phyloP scores from a whole-genome alignment of 331 rosid genomes.

The Phaseolus coccineus region DNA sequence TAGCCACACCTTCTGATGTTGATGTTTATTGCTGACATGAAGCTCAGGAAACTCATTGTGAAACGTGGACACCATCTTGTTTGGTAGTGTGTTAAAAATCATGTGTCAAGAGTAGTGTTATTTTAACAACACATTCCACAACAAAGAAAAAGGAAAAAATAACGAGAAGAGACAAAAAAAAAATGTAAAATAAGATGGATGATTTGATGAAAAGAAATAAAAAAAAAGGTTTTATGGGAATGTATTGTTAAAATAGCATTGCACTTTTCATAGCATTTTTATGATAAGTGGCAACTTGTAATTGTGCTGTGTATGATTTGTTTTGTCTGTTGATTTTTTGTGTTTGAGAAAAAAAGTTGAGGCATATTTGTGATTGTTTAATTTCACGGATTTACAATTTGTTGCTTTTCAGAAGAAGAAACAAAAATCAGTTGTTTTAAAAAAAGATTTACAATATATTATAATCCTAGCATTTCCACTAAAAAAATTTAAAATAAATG shows the following conservation, averaged over 20 bases:
- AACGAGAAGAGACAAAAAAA: neutral
- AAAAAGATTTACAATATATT: too few species aligned
- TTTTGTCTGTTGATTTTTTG: neutral
- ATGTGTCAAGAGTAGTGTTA: neutral
- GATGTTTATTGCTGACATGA: conserved; percentile 23
- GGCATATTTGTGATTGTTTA: too few species aligned
- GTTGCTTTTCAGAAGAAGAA: too few species aligned
- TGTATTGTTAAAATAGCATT: neutral
- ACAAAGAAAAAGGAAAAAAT: neutral
- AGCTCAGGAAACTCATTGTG: conserved; percentile 35
- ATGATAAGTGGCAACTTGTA: neutral
- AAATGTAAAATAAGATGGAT: neutral
- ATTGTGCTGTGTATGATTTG: neutral
- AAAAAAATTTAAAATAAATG: too few species aligned
- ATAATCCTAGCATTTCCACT: too few species aligned
- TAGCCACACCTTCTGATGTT: conserved; percentile 48
- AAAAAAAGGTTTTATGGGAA: neutral
- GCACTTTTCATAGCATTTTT: neutral
- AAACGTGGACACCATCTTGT: conserved; percentile 48
- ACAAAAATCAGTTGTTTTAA: too few species aligned
- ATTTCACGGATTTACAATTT: too few species aligned
- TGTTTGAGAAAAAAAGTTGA: too few species aligned
- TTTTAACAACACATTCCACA: neutral
- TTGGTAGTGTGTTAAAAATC: neutral
- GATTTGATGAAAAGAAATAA: neutral